A percentile compares a stretch with the other conserved stretches of the same genome.
Conservation (phyloP, 1,284 basidiomycete species). For the Vanrija humicola region DNA sequence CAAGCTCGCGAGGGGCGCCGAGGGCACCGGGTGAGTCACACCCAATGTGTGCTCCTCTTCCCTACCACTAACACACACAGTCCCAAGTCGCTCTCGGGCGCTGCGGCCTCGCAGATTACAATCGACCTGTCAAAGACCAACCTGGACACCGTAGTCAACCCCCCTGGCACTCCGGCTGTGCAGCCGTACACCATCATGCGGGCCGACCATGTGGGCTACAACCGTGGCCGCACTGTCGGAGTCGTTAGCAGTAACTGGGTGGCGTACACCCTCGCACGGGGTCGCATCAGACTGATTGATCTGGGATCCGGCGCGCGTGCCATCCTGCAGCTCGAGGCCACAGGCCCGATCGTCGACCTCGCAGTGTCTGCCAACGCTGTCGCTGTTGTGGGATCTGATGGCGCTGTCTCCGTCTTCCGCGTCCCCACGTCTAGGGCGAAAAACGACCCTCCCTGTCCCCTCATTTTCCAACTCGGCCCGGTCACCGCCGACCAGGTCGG, state of each 20-base stretch:
- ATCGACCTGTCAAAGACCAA: conserved; percentile 36
- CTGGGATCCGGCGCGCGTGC: conserved; percentile 29
- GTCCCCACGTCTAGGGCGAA: conserved; percentile 27
- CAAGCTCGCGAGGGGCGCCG: conserved; percentile 15
- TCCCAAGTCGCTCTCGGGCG: conserved; percentile 21
- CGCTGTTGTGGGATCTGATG: conserved; percentile 30
- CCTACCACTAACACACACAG: conserved; percentile 4
- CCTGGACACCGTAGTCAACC: conserved; percentile 24
- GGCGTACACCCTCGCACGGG: conserved; percentile 35
- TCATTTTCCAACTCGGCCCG: conserved; percentile 18
- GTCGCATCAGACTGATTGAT: conserved; percentile 38
- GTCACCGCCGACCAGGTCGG: conserved; percentile 3
- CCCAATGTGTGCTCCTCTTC: neutral
- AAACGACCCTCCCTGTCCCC: conserved; percentile 27
- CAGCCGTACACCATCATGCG: conserved; percentile 33
- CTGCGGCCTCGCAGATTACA: neutral
- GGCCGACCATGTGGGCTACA: conserved; percentile 20
- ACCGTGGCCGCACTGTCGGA: conserved; percentile 29
- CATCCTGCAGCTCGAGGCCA: conserved; percentile 24
- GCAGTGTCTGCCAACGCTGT: conserved; percentile 24
- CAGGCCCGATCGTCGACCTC: conserved; percentile 33
- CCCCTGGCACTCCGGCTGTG: conserved; percentile 21
- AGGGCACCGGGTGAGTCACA: conserved; percentile 20
- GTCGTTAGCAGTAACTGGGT: conserved; percentile 31
- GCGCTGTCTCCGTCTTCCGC: conserved; percentile 26